These are phyloP conservation scores for Iris macrosiphon DNA, from an alignment of 106 monocot species.

Conservation along the genomic window DNA sequence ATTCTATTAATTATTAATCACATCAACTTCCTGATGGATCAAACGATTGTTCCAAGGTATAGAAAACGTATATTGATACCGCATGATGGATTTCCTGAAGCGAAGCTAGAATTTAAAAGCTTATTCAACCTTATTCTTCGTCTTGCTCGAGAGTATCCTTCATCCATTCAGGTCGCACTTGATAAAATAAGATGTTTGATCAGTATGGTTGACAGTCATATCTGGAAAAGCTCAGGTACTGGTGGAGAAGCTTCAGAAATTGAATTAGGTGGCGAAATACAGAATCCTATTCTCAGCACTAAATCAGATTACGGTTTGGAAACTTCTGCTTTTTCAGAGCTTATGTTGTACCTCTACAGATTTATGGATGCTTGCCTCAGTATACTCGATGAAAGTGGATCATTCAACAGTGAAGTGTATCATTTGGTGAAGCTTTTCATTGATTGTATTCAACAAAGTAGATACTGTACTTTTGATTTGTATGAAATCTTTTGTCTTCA, in stretches of 20 bases:
- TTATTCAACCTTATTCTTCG: slow-evolving; percentile 36
- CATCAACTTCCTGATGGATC: slow-evolving; percentile 25
- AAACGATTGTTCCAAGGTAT: slow-evolving; percentile 3
- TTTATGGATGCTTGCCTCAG: slow-evolving; percentile 33
- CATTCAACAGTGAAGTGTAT: slow-evolving; percentile 23
- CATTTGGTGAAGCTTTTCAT: slow-evolving; percentile 26
- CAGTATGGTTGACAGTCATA: not conserved
- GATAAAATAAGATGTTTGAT: slow-evolving; percentile 24
- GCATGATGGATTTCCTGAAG: slow-evolving; percentile 1
- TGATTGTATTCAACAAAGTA: slow-evolving; percentile 19
- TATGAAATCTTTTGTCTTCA: slow-evolving; percentile 40
- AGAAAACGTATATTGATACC: no score
- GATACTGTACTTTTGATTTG: slow-evolving; percentile 18
- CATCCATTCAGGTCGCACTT: slow-evolving; percentile 26
- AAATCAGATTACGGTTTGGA: not conserved
- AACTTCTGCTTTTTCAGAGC: slow-evolving; percentile 4
- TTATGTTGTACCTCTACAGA: slow-evolving; percentile 25
- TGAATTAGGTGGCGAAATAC: slow-evolving; percentile 16
- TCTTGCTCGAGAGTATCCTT: slow-evolving; percentile 47
- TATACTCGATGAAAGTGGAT: slow-evolving; percentile 30
- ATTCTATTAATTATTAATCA: slow-evolving; percentile 23
- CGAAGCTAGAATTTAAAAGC: slow-evolving; percentile 33
- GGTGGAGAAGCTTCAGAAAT: slow-evolving; percentile 14
- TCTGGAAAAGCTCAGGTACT: not conserved
- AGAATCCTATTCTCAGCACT: not conserved